phyloP scores from a whole-genome alignment of 2,329 filamentous ascomycete species.

The Lachnellula willkommii region DNA sequence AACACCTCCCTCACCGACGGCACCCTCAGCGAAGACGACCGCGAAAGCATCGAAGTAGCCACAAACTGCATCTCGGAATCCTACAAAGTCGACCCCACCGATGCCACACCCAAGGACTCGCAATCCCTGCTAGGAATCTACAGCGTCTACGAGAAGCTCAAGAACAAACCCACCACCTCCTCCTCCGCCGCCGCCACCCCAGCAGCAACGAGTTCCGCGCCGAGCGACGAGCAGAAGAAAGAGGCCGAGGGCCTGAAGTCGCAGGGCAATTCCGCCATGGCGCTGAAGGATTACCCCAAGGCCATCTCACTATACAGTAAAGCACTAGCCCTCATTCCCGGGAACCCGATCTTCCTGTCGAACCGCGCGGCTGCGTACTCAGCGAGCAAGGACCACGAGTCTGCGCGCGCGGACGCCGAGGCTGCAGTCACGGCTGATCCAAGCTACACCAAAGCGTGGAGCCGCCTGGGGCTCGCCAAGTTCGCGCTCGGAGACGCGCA shows the following conservation, averaged over 20 bases:
- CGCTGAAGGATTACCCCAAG: constrained; percentile 76
- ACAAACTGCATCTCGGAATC: constrained; percentile 90
- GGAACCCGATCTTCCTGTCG: constrained; percentile 93
- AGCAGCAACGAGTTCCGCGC: constrained; percentile 17
- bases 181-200: constrained; percentile 25
- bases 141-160: constrained; percentile 92
- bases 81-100: constrained; percentile 87
- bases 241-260: constrained; percentile 86
- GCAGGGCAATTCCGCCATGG: constrained; percentile 91
- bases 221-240: constrained; percentile 55
- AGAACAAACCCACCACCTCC: constrained; percentile 40
- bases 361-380: constrained; percentile 95
- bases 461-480: constrained; percentile 79
- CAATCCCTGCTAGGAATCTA: constrained; percentile 91
- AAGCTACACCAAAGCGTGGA: constrained; percentile 96
- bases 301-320: constrained; percentile 87
- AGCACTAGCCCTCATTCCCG: constrained; percentile 72
- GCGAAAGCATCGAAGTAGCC: constrained; percentile 90
- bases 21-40: constrained; percentile 80
- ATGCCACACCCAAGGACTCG: constrained; percentile 72
- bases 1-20: constrained; percentile 78
- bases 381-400: constrained; percentile 75
- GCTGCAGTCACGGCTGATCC: constrained; percentile 83
- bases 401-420: constrained; percentile 83
- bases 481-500: constrained; percentile 88